Base-by-base conservation (phyloP, 2,329 filamentous ascomycete genomes). In the Microdochium paspali region DNA sequence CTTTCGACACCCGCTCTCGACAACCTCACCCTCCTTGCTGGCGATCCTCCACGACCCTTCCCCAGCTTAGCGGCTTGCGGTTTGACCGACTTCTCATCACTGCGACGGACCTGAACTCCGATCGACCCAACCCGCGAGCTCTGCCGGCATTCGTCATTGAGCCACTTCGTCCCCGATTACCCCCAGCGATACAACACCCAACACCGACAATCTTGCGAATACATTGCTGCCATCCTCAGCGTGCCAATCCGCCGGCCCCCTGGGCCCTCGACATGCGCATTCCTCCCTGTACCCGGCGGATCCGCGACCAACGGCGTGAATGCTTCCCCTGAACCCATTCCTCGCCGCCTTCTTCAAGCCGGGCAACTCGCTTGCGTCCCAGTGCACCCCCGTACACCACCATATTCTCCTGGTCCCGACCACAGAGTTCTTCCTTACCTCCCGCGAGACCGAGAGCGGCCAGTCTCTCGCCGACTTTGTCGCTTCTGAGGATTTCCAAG, bases 261-360 rank as follows among this genome's bases (percentile, higher is more conserved):
- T 40, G 35, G 35, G 35, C 35, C 35, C 13, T 40, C 35, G 35
- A 40, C 35, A 40, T 40, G 35, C 35, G 10, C 35, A 40, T 40
- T 21, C 35, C 12, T 40, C 31, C 31, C 18, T 20, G n/a, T 18
- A 20, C 35, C 35, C 18, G 35, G 35, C 35, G 35, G 23, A 6
- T 4, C 18, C 18, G 51, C 57, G 54, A 60, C 66, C 64, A 70
- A 69, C 74, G 85, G 58, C 54, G 56, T 64, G 85, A 82, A 95
- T 95, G 90, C 90, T 90, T 84, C 89, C 93, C 74, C 79, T 97
- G 83, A 98, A 98, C 73, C 93, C 93, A 67, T 97, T 96, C 72
- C 79, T 98, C 69, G 85, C 87, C 76, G 90, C 91, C 77, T 97
- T 98, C 82, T 96, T 96, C 79, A 90, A 89, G 75, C 57, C 58